These are phyloP conservation scores for Sporothrix luriei DNA, from an alignment of 2,329 filamentous ascomycete species.

Conservation along the genomic window DNA sequence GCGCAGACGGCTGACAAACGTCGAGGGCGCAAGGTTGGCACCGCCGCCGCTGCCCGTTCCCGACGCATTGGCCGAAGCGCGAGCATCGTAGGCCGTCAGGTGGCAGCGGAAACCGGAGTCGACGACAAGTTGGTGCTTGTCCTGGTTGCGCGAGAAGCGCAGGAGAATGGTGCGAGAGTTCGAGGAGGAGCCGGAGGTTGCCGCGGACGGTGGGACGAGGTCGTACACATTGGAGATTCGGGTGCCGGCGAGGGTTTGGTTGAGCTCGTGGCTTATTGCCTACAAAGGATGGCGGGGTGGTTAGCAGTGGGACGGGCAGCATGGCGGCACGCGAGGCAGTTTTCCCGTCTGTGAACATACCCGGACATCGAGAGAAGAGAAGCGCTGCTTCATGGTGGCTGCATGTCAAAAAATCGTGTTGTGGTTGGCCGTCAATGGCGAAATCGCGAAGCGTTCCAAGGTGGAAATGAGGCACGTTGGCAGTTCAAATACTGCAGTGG, in stretches of 20 bases:
- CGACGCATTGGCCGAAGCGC: constrained; percentile 67
- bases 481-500: constrained; percentile 20
- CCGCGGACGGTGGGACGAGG: constrained; percentile 49
- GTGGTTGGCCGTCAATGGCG: constrained; percentile 1
- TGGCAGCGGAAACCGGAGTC: constrained; percentile 97
- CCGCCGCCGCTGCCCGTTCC: constrained; percentile 18
- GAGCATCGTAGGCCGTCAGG: constrained; percentile 78
- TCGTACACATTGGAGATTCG: constrained; percentile 95
- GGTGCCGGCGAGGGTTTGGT: constrained; percentile 71
- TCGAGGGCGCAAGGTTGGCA: constrained; percentile 63
- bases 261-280: constrained; percentile 94
- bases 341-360: constrained; percentile 40
- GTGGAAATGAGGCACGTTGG: neutral
- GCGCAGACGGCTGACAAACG: constrained; percentile 80
- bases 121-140: constrained; percentile 85
- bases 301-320: neutral
- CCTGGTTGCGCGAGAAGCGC: constrained; percentile 89
- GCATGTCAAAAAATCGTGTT: constrained; percentile 1
- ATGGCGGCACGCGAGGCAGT: neutral
- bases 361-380: constrained; percentile 61
- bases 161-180: constrained; percentile 86
- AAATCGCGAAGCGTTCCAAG: neutral
- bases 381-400: constrained; percentile 58
- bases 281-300: constrained; percentile 44
- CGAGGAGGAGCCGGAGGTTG: constrained; percentile 28